A percentile compares a stretch with the other conserved stretches of the same genome.
Evolutionary conservation across 2,329 filamentous ascomycete species (phyloP).

Genomic region (Rhynchosporium secalis): DNA sequence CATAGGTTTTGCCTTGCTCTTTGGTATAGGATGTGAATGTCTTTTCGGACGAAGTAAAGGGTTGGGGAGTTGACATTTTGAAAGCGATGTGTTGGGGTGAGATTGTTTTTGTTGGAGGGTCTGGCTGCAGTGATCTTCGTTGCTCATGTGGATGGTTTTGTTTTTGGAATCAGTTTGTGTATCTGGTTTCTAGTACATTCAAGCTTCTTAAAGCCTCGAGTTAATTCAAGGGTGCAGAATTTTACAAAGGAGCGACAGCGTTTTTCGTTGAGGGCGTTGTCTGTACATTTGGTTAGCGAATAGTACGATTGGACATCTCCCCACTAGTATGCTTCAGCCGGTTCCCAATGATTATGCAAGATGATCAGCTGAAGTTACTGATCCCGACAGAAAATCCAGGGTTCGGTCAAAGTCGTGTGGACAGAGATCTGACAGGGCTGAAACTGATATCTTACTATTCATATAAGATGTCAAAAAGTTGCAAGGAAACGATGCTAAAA

Average conservation of each 20-base stretch:
- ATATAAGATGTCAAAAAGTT: no score
- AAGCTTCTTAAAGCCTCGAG: not conserved
- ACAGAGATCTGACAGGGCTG: no score
- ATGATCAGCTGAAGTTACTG: not conserved
- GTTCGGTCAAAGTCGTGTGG: not conserved
- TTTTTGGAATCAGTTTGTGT: not conserved
- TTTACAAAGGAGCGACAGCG: not conserved
- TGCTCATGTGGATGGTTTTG: not conserved
- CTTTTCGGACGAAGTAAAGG: slow-evolving; percentile 22
- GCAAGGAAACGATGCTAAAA: no score
- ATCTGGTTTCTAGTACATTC: not conserved
- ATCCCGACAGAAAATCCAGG: not conserved
- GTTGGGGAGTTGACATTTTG: slow-evolving; percentile 11
- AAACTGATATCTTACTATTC: no score
- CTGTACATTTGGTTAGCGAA: not conserved
- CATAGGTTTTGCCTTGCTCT: slow-evolving; percentile 32
- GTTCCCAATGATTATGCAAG: not conserved
- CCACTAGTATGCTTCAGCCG: slow-evolving; percentile 1
- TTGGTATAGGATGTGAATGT: slow-evolving; percentile 33
- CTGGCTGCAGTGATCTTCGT: not conserved
- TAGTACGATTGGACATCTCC: not conserved
- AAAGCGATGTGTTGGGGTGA: not conserved
- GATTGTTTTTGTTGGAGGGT: not conserved
- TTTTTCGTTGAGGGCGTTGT: not conserved
- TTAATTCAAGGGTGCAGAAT: not conserved